Evolutionary conservation across 148 eudicot genomes (phyloP), one percentile per base, ranked within the genome.

Genomic region (Selenicereus undatus): DNA sequence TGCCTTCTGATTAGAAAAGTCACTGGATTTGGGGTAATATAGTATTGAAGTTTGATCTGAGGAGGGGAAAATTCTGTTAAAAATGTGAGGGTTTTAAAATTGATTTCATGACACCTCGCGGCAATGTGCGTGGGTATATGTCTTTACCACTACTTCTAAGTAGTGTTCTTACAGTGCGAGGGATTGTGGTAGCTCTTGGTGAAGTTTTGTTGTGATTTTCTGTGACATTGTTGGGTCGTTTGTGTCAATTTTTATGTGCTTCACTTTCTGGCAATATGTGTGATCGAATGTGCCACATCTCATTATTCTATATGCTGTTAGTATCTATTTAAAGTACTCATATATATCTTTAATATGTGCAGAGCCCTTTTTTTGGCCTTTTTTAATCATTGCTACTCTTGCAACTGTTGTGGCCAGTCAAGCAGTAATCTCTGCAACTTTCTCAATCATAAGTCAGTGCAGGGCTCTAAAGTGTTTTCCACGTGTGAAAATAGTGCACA

Each of bases 391-490:
- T 27, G 87, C 90, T 14, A 86, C 87, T 27, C 84, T 88, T 82
- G 90, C 90, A 56, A 88, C 89, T 75, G 79, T 82, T 71, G 89
- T 79, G 77, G 90, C 87, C 26, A 88, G 90, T 79, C 90, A 88
- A 79, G 90, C 90, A 64, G 80, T 88, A 56, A 88, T 88, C 26
- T 88, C 90, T 70, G 90, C 90, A 26, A 82, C 87, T 24, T 88
- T 88, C 78, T 88, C 90, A 16, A 86, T 88, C 32, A 84, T 88
- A 35, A 82, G 86, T 69, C 90, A 88, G 84, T 88, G 90, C 69
- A 78, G 89, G 79, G 90, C 90, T 43, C 81, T 88, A 20, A 86
- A 82, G 60, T 88, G 90, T 80, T 84, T 88, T 75, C 90, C 90
- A 5, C 90, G 88, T 78, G 87, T 88, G 64, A 86, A 81, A 51